phyloP scores from a whole-genome alignment of 331 rosid species.

The Saraca asoca region DNA sequence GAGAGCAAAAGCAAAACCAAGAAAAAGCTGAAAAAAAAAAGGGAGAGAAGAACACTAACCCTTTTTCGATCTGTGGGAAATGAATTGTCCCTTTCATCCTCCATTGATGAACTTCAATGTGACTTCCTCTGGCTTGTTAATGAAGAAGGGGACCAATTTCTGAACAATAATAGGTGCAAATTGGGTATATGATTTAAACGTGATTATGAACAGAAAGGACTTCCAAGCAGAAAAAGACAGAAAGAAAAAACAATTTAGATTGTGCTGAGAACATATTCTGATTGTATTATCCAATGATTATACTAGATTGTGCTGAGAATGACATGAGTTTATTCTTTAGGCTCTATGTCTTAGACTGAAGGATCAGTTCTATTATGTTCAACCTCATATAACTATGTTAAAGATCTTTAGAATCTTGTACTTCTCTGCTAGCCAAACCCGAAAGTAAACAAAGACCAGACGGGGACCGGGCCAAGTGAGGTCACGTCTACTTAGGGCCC shows the following conservation, averaged over 20 bases:
- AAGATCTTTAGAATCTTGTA: conserved; percentile 39
- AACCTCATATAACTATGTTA: conserved; percentile 22
- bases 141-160: conserved; percentile 65
- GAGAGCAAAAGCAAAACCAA: conserved; percentile 60
- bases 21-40: conserved; percentile 47
- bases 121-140: conserved; percentile 57
- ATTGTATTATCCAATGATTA: conserved; percentile 1
- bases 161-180: conserved; percentile 48
- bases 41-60: conserved; percentile 37
- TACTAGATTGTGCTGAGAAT: conserved; percentile 31
- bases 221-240: conserved; percentile 40
- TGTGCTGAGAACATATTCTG: conserved; percentile 36
- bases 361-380: conserved; percentile 37
- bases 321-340: conserved; percentile 40
- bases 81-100: conserved; percentile 74
- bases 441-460: conserved; percentile 22
- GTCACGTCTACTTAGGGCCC: conserved; percentile 19
- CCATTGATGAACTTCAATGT: conserved; percentile 56
- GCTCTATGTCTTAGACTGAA: conserved; percentile 36
- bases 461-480: conserved; percentile 13
- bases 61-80: conserved; percentile 93
- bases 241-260: conserved; percentile 42
- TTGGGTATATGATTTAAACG: conserved; percentile 34
- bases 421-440: conserved; percentile 37
- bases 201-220: conserved; percentile 40